Percentiles rank a stretch among this genome's conserved stretches.
Conservation (phyloP, 1,284 basidiomycete genomes). For the Puccinia polysora region DNA sequence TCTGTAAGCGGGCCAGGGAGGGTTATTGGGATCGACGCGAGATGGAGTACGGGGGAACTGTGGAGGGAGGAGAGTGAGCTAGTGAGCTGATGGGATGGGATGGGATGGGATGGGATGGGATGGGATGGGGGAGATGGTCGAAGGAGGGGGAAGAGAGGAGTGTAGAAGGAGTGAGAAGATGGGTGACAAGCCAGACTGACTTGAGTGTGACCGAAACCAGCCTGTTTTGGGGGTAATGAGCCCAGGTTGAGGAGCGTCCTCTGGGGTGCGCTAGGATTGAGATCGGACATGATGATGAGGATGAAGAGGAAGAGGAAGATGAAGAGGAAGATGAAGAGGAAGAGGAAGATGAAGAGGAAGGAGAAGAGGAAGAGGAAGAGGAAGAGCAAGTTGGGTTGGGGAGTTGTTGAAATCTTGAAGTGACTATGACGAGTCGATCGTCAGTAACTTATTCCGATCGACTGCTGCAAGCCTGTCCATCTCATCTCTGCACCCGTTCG, state of each 20-base stretch:
- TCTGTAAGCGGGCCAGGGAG: conserved; percentile 76
- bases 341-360: neutral
- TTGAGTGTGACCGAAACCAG: conserved; percentile 44
- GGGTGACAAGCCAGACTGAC: conserved; percentile 13
- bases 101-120: too few relatives aligned
- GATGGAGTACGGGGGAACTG: conserved; percentile 58
- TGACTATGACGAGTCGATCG: too few relatives aligned
- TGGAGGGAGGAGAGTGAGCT: too few relatives aligned
- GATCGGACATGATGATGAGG: neutral
- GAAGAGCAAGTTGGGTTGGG: too few relatives aligned
- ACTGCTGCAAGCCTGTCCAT: too few relatives aligned
- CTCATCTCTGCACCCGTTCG: too few relatives aligned
- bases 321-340: neutral
- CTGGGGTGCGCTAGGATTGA: conserved; percentile 18
- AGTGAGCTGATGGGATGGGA: too few relatives aligned
- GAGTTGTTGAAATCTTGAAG: too few relatives aligned
- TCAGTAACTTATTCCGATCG: too few relatives aligned
- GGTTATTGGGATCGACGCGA: conserved; percentile 74
- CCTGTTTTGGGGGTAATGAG: conserved; percentile 43
- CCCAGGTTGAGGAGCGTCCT: conserved; percentile 40
- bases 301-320: neutral
- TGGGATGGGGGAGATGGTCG: too few relatives aligned
- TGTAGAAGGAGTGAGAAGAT: neutral
- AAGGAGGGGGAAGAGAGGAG: conserved; percentile 4
- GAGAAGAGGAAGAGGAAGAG: too few relatives aligned